A percentile compares a stretch with the other conserved stretches of the same genome.
phyloP scores from a whole-genome alignment of 768 basidiomycete species.

The Boletus speciosus region DNA sequence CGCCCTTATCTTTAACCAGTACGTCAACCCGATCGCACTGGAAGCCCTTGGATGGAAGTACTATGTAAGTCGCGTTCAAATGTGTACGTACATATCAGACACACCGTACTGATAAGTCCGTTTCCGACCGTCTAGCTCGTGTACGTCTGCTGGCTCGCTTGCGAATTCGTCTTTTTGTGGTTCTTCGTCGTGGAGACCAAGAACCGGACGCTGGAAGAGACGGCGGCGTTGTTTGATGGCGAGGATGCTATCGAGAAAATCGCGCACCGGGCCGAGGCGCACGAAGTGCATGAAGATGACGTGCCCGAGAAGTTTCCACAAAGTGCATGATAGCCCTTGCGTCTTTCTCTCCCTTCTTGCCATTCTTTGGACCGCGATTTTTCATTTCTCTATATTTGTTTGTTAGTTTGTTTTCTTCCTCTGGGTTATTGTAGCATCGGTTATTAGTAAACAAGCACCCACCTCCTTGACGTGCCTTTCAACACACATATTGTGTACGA shows the following conservation, averaged over 20 bases:
- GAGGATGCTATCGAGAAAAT: slow-evolving; percentile 46
- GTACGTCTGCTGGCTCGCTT: slow-evolving; percentile 66
- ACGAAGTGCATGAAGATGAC: slow-evolving; percentile 15
- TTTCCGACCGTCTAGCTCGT: slow-evolving; percentile 42
- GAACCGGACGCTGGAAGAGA: slow-evolving; percentile 74
- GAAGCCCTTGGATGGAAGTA: slow-evolving; percentile 68
- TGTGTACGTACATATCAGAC: neutral
- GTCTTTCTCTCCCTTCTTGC: neutral
- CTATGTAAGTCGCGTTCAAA: slow-evolving; percentile 43
- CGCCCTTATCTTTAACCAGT: slow-evolving; percentile 86
- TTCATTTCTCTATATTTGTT: neutral
- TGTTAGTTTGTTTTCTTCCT: neutral
- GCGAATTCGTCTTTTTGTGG: slow-evolving; percentile 63
- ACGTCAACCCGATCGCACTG: slow-evolving; percentile 80
- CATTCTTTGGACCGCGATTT: neutral
- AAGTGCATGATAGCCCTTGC: slow-evolving; percentile 3
- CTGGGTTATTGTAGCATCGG: neutral
- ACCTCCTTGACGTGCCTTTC: neutral
- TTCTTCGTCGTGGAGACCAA: slow-evolving; percentile 71
- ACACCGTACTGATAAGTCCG: neutral
- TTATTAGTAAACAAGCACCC: neutral
- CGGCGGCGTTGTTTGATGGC: slow-evolving; percentile 77
- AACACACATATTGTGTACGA: neutral
- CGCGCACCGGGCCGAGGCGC: slow-evolving; percentile 21
- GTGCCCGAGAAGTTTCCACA: slow-evolving; percentile 17